Percentiles rank a stretch among this genome's conserved stretches.
These are phyloP conservation scores for Geosiphon pyriformis DNA, from an alignment of 192 early-diverging fungal species.

Conservation along the genomic window DNA sequence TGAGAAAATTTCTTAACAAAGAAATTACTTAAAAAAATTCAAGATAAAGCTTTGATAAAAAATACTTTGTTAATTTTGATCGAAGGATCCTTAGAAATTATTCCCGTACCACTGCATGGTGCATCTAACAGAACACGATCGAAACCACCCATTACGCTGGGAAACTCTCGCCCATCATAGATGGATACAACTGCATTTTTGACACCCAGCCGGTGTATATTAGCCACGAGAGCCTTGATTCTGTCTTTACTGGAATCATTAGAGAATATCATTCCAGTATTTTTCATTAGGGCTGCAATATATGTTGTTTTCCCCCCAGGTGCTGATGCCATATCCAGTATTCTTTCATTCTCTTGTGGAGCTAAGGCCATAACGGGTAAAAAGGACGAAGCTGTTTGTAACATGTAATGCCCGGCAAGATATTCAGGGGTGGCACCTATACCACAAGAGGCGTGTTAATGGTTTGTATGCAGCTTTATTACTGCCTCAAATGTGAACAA, in stretches of 20 bases:
- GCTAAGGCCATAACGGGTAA: slow-evolving; percentile 94
- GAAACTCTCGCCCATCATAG: slow-evolving; percentile 98
- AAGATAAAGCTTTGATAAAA: too few species aligned
- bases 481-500: slow-evolving; percentile 3
- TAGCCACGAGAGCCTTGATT: slow-evolving; percentile 84
- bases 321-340: slow-evolving; percentile 96
- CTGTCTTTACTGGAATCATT: slow-evolving; percentile 96
- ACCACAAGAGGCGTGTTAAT: background rate
- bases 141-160: slow-evolving; percentile 93
- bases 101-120: slow-evolving; percentile 97
- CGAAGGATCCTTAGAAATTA: slow-evolving; percentile 95
- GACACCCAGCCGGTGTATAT: slow-evolving; percentile 85
- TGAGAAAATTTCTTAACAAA: slow-evolving; percentile 6
- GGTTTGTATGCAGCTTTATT: background rate
- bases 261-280: slow-evolving; percentile 94
- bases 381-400: slow-evolving; percentile 97
- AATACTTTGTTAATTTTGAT: slow-evolving; percentile 91
- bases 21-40: slow-evolving; percentile 6
- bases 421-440: slow-evolving; percentile 96
- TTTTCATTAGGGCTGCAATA: slow-evolving; percentile 92
- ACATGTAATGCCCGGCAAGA: slow-evolving; percentile 98
- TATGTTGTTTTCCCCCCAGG: slow-evolving; percentile 98
- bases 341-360: slow-evolving; percentile 89
- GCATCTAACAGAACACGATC: slow-evolving; percentile 96
- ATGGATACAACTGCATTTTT: slow-evolving; percentile 88